Percentiles rank a stretch among this genome's conserved stretches.
Evolutionary conservation across 768 basidiomycete species (phyloP).

Genomic region (Macrolepiota albuminosa): DNA sequence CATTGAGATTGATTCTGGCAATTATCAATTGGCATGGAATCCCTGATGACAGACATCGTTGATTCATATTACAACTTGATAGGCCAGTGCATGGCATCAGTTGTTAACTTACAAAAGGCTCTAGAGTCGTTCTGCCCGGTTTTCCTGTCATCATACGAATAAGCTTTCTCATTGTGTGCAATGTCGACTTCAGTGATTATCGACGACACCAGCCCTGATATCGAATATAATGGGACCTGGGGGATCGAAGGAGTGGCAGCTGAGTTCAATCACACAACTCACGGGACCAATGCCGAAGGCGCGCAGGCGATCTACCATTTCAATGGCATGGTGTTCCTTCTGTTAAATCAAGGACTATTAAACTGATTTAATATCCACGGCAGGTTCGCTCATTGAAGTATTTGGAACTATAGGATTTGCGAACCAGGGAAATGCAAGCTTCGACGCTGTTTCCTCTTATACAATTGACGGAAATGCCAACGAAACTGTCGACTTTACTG

Average conservation of each 20-base stretch:
- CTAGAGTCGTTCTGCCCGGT: background rate
- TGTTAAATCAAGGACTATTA: background rate
- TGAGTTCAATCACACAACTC: constrained; percentile 4
- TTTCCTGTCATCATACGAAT: background rate
- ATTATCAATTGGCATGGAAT: background rate
- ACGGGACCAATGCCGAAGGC: constrained; percentile 8
- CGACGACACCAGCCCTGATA: constrained; percentile 4
- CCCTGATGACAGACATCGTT: background rate
- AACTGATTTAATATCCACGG: background rate
- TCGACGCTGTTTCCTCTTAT: constrained; percentile 6
- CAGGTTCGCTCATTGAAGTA: constrained; percentile 10
- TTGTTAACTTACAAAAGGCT: background rate
- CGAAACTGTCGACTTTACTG: background rate
- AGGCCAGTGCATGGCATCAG: background rate
- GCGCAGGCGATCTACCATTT: constrained; percentile 3
- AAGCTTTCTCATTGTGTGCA: background rate
- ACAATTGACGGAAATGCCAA: background rate
- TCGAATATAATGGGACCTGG: constrained; percentile 1
- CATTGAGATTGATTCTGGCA: background rate
- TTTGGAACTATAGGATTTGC: constrained; percentile 10
- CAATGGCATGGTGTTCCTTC: background rate
- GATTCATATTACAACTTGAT: background rate
- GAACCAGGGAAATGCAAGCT: constrained; percentile 2
- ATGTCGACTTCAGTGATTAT: constrained; percentile 13
- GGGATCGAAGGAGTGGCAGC: background rate